Base-by-base conservation (phyloP, 2,329 filamentous ascomycete species). In the Dichotomopilus funicola region DNA sequence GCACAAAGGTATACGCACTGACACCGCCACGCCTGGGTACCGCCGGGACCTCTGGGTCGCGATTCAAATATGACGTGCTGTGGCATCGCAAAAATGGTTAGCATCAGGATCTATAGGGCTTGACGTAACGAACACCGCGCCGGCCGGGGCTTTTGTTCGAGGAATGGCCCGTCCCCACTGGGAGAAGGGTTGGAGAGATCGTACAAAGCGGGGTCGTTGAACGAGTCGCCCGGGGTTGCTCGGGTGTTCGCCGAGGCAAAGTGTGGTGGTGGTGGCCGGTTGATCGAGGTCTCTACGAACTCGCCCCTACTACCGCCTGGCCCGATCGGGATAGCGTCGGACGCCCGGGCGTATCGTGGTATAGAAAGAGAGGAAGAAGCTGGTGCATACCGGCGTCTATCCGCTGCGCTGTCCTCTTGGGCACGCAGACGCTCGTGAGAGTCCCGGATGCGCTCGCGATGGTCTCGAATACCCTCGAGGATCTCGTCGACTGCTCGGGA, bases 141-240 rank as follows among this genome's bases (percentile, higher is more conserved):
- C 19, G 19, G 19, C 19, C 19, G 19, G 19, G 19, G 19, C 19
- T 27, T 27, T 27, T 27, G 19, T 27, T 27, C 19, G 19, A 27
- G 19, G 19, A 27, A 27, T 27, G 49, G 41, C 33, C 37, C 37
- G 36, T 42, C 36, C 31, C 44, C 40, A 35, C 49, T 37, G 48
- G 53, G 62, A 19, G 64, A 64, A 52, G 72, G 66, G 59, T 27
- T 27, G 19, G 19, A 27, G 19, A 27, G 19, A 27, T 69, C 71
- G 61, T 76, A 75, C 35, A 76, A 60, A 33, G 71, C 68, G 58
- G 77, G 75, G 5, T 75, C 65, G 49, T 75, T 73, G 6, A 71
- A 66, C 72, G 73, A 76, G 49, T 68, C 70, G 53, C 65, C 46
- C 33, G 57, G 42, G 34, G 55, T 44, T 38, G 55, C 37, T 27